Percentiles rank a stretch among this genome's conserved stretches.
Conservation (phyloP, 2,329 filamentous ascomycete species). For the Colletotrichum brevisporum region DNA sequence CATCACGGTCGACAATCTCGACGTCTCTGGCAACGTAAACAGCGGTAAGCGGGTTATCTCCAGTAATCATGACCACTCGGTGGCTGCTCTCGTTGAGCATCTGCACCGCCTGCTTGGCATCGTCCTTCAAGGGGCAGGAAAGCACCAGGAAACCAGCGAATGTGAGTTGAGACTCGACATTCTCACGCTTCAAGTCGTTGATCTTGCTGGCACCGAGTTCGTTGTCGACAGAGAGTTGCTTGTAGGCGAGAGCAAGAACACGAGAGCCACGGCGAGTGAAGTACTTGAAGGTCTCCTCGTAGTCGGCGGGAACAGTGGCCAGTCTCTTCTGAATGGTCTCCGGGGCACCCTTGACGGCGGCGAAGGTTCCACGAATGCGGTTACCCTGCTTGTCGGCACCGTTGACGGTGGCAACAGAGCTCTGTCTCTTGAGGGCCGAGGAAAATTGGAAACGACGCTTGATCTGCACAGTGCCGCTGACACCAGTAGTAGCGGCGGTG, state of each 20-base stretch:
- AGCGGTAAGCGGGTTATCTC: conserved; percentile 96
- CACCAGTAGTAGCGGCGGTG: conserved; percentile 59
- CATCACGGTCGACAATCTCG: conserved; percentile 96
- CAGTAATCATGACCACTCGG: conserved; percentile 98
- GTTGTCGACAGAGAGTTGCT: conserved; percentile 84
- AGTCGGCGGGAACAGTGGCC: conserved; percentile 83
- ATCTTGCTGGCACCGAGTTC: conserved; percentile 89
- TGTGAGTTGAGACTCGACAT: conserved; percentile 85
- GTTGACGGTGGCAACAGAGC: conserved; percentile 88
- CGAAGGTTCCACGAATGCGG: conserved; percentile 88
- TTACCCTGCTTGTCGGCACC: conserved; percentile 81
- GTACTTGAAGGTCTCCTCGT: conserved; percentile 98
- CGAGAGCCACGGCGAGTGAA: conserved; percentile 96
- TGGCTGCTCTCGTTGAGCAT: conserved; percentile 99
- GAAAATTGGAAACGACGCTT: conserved; percentile 99
- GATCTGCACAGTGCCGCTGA: conserved; percentile 87
- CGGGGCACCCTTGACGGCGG: conserved; percentile 95
- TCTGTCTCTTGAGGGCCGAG: conserved; percentile 94
- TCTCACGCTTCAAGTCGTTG: conserved; percentile 94
- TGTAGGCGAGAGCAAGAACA: conserved; percentile 94
- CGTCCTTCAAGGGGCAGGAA: conserved; percentile 95
- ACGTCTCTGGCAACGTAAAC: conserved; percentile 96
- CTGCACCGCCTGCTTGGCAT: conserved; percentile 91
- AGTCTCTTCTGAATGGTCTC: conserved; percentile 98
- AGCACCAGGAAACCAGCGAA: conserved; percentile 97